Conservation (phyloP, 495 filamentous ascomycete species). For the Clohesyomyces aquaticus region DNA sequence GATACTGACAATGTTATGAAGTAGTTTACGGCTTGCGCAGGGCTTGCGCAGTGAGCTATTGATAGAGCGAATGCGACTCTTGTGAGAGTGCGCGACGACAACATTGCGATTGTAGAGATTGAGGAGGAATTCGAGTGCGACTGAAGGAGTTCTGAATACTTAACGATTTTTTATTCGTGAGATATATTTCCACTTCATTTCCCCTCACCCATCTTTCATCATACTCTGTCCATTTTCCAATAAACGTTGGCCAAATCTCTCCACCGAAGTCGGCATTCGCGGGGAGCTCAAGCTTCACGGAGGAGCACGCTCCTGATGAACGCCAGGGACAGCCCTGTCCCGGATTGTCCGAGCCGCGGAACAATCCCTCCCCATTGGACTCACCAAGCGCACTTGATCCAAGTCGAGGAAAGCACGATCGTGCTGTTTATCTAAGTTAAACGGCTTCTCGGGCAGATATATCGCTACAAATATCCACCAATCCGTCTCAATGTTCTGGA, state of each 20-base stretch:
- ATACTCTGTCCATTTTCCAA: not conserved
- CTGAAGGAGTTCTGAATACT: not conserved
- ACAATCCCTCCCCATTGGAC: not conserved
- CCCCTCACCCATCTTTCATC: too few relatives aligned
- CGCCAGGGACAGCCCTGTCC: not conserved
- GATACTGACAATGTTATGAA: conserved; percentile 6
- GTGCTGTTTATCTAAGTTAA: too few relatives aligned
- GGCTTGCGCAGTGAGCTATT: not conserved
- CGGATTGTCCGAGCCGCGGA: not conserved
- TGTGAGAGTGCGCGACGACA: not conserved
- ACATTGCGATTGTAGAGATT: not conserved
- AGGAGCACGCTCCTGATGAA: conserved; percentile 12
- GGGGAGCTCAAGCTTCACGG: conserved; percentile 3
- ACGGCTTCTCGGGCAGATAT: too few relatives aligned
- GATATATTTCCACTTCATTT: too few relatives aligned
- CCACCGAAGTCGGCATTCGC: not conserved
- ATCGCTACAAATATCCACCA: too few relatives aligned
- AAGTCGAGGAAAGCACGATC: too few relatives aligned
- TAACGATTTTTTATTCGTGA: too few relatives aligned
- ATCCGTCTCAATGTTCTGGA: too few relatives aligned
- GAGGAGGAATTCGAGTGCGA: not conserved
- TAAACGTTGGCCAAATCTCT: not conserved
- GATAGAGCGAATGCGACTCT: not conserved
- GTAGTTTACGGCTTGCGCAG: conserved; percentile 3
- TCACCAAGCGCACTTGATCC: not conserved